phyloP scores from a whole-genome alignment of 2,329 filamentous ascomycete genomes.

The Daldinia sp. region DNA sequence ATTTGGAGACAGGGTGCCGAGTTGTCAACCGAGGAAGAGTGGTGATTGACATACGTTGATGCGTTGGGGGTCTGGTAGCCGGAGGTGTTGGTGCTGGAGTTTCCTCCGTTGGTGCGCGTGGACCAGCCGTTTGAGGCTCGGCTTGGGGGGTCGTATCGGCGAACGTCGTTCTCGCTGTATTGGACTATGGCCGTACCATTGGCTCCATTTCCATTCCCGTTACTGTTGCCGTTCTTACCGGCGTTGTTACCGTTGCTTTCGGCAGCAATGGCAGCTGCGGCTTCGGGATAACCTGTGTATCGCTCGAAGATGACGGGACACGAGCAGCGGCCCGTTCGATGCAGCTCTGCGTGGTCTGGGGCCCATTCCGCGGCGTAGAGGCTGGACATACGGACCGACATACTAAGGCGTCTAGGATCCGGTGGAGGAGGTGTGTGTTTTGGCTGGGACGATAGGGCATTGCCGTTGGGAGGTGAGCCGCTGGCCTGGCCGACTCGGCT shows the following conservation, averaged over 20 bases:
- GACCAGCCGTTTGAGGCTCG: neutral
- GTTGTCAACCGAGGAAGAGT: neutral
- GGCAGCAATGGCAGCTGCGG: neutral
- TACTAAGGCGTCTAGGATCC: constrained; percentile 24
- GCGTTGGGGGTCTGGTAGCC: neutral
- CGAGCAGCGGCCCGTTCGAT: constrained; percentile 47
- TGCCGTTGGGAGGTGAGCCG: neutral
- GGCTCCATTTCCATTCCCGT: neutral
- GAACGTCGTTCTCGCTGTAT: neutral
- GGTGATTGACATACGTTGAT: neutral
- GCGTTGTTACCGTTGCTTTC: no score
- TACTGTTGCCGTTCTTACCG: neutral
- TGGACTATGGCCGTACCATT: neutral
- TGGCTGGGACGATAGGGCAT: constrained; percentile 23
- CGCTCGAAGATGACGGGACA: constrained; percentile 48
- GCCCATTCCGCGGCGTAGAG: constrained; percentile 54
- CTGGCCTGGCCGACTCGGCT: neutral
- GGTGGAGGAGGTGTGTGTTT: constrained; percentile 15
- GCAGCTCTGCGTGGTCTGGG: constrained; percentile 50
- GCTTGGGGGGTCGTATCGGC: neutral
- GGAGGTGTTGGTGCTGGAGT: neutral
- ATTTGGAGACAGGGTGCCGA: neutral
- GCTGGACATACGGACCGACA: constrained; percentile 47
- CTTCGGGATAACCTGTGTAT: constrained; percentile 37
- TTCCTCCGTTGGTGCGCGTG: neutral